A percentile compares a stretch with the other conserved stretches of the same genome.
Evolutionary conservation across 352 stramenopile genomes (phyloP).

Genomic region (Phytophthora pini): DNA sequence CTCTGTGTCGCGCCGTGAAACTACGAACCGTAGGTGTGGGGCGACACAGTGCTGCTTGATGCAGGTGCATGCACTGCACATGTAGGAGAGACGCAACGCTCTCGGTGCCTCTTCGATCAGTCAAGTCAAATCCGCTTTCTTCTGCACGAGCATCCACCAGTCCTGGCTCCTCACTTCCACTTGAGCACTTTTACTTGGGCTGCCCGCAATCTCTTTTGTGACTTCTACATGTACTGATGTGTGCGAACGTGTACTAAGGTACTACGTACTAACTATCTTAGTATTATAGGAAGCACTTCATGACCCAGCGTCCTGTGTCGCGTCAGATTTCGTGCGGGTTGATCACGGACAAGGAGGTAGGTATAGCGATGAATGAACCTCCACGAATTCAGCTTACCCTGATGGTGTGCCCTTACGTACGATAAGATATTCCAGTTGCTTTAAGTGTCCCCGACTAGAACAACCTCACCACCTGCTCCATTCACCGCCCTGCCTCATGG

Average conservation of each 20-base stretch:
- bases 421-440: slow-evolving; percentile 6
- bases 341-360: background rate
- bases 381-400: background rate
- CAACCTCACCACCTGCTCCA: background rate
- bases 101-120: slow-evolving; percentile 11
- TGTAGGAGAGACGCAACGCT: background rate
- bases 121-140: slow-evolving; percentile 21
- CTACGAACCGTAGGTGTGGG: background rate
- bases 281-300: background rate
- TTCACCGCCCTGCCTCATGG: slow-evolving; percentile 24
- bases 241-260: background rate
- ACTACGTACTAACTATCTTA: too few species aligned
- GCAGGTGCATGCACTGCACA: background rate
- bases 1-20: too few species aligned
- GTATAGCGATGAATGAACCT: background rate
- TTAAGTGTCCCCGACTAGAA: background rate
- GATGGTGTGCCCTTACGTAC: background rate
- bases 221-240: too few species aligned
- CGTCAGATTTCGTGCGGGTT: background rate
- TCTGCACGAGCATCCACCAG: slow-evolving; percentile 10
- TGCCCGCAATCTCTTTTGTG: slow-evolving; percentile 10
- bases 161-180: slow-evolving; percentile 11
- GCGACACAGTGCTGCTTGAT: background rate
- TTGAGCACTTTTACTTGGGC: slow-evolving; percentile 14
- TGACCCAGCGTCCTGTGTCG: slow-evolving; percentile 8